Conservation (phyloP, 495 filamentous ascomycete genomes). For the Trichoderma orchidacearum region DNA sequence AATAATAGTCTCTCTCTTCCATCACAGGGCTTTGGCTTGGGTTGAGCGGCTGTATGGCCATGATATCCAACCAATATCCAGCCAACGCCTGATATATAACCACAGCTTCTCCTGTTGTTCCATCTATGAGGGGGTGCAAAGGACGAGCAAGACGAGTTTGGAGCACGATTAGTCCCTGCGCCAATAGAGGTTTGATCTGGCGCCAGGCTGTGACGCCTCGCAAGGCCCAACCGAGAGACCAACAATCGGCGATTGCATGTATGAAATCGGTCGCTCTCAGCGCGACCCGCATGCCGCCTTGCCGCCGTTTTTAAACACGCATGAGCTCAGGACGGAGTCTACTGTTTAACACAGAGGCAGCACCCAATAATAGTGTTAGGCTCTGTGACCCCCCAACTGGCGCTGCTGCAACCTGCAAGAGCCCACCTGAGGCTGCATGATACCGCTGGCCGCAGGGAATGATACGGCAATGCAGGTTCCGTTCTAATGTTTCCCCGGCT, state of each 20-base stretch:
- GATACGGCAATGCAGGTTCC: neutral
- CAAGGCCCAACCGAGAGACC: neutral
- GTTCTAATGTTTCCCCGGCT: neutral
- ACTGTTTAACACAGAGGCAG: neutral
- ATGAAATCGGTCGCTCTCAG: neutral
- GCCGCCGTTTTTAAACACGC: neutral
- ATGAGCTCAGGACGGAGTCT: neutral
- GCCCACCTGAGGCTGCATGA: neutral
- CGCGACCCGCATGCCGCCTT: neutral
- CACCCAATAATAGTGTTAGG: neutral
- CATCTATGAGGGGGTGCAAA: no score
- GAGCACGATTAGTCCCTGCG: no score
- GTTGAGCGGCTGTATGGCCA: no score
- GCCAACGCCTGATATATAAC: no score
- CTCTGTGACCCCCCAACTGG: neutral
- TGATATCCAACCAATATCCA: no score
- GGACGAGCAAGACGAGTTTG: no score
- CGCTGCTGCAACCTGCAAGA: neutral
- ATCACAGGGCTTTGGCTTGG: neutral
- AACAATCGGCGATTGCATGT: neutral
- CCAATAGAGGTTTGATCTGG: neutral
- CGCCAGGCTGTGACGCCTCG: neutral
- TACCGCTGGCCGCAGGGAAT: no score
- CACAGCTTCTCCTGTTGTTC: no score
- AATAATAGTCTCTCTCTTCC: neutral